phyloP scores from a whole-genome alignment of 495 filamentous ascomycete species.

The Hypoxylon subgilvum region DNA sequence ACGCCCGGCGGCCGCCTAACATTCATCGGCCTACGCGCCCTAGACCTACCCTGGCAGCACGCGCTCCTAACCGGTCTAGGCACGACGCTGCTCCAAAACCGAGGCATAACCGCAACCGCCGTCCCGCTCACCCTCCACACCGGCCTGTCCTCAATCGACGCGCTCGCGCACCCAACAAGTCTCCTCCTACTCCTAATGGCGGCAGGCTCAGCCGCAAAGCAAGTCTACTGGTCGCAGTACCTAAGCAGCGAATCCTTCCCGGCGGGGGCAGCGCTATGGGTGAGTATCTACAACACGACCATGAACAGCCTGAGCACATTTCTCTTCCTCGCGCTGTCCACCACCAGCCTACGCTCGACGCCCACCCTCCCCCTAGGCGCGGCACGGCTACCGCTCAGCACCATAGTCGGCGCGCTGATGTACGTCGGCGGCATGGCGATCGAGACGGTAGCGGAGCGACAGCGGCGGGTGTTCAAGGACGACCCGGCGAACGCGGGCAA shows the following conservation, averaged over 20 bases:
- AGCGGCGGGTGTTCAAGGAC: conserved; percentile 61
- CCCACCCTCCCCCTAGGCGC: conserved; percentile 22
- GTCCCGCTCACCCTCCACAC: conserved; percentile 43
- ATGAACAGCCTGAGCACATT: conserved; percentile 56
- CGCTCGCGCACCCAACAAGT: conserved; percentile 33
- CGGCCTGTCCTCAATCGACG: conserved; percentile 7
- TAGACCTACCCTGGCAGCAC: conserved; percentile 65
- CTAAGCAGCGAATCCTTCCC: conserved; percentile 55
- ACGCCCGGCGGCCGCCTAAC: conserved; percentile 56
- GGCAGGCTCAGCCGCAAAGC: conserved; percentile 56
- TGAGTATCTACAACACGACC: conserved; percentile 54
- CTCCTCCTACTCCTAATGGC: conserved; percentile 57
- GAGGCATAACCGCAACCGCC: conserved; percentile 26
- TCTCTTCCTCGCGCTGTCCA: conserved; percentile 49
- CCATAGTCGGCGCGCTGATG: conserved; percentile 50
- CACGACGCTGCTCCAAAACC: conserved; percentile 26
- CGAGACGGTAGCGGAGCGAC: conserved; percentile 59
- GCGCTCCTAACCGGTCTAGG: conserved; percentile 47
- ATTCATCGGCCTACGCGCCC: conserved; percentile 63
- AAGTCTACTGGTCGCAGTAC: conserved; percentile 52
- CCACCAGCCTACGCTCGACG: conserved; percentile 43
- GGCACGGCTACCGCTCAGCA: conserved; percentile 26
- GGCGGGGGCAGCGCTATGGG: conserved; percentile 37
- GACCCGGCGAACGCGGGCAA: conserved; percentile 60
- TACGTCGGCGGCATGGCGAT: conserved; percentile 55